These are phyloP conservation scores for Thalia dealbata DNA, from an alignment of 176 grass and related monocot species.

Conservation along the genomic window DNA sequence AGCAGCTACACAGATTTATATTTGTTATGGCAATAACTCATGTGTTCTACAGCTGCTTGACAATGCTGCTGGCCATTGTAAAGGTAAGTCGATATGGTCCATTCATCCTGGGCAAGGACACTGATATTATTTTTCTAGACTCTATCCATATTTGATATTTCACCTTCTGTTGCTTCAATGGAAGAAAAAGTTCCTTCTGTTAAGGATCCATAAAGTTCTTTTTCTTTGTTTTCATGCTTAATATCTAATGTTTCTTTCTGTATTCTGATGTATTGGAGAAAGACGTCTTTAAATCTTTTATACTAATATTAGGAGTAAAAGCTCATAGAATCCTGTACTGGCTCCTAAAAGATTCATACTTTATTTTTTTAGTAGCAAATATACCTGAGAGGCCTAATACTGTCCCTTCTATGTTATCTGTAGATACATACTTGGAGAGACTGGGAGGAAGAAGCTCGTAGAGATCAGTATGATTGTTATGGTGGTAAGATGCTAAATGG, in stretches of 20 bases:
- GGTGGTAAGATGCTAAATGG: conserved; percentile 34
- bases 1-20: conserved; percentile 93
- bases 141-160: neutral
- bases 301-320: neutral
- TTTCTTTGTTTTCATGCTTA: neutral
- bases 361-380: neutral
- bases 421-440: conserved; percentile 92
- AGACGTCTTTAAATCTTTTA: no score
- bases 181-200: no score
- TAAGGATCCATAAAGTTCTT: neutral
- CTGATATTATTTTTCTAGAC: neutral
- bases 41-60: conserved; percentile 88
- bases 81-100: conserved; percentile 42
- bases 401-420: neutral
- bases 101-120: neutral
- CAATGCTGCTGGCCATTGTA: conserved; percentile 84
- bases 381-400: neutral
- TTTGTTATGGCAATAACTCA: conserved; percentile 98
- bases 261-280: neutral
- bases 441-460: conserved; percentile 96
- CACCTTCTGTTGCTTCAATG: no score
- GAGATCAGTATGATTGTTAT: conserved; percentile 67
- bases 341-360: neutral
- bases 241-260: neutral
- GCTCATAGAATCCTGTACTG: neutral